Evolutionary conservation across 352 stramenopile genomes (phyloP).

Genomic region (Heterotrichella gracilis): DNA sequence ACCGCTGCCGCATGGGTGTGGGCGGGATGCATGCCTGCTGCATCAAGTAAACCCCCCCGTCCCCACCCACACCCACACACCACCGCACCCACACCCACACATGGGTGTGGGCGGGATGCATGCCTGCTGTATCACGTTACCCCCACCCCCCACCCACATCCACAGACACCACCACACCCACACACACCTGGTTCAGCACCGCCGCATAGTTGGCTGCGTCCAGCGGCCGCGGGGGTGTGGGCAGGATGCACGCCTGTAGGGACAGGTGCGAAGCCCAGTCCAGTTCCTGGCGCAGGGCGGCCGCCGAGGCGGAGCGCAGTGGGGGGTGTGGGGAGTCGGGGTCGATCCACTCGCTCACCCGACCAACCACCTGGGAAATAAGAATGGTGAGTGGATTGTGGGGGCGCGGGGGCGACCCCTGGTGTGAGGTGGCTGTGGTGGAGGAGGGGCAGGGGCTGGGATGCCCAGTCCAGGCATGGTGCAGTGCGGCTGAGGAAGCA

Average conservation of each 20-base stretch:
- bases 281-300: conserved; percentile 37
- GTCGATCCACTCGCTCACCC: conserved; percentile 38
- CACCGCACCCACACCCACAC: conserved; percentile 17
- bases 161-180: conserved; percentile 38
- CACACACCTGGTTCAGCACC: conserved; percentile 34
- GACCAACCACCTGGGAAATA: conserved; percentile 40
- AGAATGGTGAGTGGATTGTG: too few species aligned
- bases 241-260: conserved; percentile 61
- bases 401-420: too few species aligned
- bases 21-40: too few species aligned
- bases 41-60: too few species aligned
- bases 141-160: conserved; percentile 50
- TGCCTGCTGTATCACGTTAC: too few species aligned
- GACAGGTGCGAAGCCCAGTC: conserved; percentile 71
- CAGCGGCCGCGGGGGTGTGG: conserved; percentile 27
- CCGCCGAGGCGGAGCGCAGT: conserved; percentile 29
- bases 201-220: conserved; percentile 43
- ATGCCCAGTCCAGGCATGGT: too few species aligned
- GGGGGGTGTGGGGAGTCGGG: conserved; percentile 26
- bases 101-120: conserved; percentile 23
- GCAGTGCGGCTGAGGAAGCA: too few species aligned
- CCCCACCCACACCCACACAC: background rate
- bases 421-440: too few species aligned
- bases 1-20: too few species aligned
- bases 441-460: too few species aligned